Conservation (phyloP, 202 grass and related monocot species). For the Saccharum hybrid region DNA sequence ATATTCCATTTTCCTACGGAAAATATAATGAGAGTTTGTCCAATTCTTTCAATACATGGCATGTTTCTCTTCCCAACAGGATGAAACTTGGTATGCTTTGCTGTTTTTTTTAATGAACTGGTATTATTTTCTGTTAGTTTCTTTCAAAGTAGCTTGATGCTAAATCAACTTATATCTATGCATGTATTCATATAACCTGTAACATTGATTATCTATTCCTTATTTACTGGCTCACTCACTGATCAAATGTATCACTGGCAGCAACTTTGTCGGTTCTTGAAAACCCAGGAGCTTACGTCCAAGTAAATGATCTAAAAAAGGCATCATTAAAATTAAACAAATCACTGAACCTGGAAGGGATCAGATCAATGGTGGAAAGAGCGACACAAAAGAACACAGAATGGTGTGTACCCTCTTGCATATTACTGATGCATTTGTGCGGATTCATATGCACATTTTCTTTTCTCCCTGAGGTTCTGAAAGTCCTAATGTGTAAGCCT, state of each 20-base stretch:
- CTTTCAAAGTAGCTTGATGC: not conserved
- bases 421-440: slow-evolving; percentile 22
- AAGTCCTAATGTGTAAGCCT: slow-evolving; percentile 22
- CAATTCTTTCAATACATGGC: not conserved
- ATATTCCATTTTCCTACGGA: not conserved
- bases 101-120: not conserved
- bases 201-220: not conserved
- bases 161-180: not conserved
- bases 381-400: slow-evolving; percentile 63
- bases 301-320: slow-evolving; percentile 57
- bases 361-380: slow-evolving; percentile 71
- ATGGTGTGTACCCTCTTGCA: slow-evolving; percentile 48
- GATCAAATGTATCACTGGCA: slow-evolving; percentile 20
- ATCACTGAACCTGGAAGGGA: slow-evolving; percentile 63
- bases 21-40: not conserved
- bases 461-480: slow-evolving; percentile 4
- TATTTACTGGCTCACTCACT: slow-evolving; percentile 13
- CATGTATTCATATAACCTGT: not conserved
- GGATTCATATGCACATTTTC: not conserved
- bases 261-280: slow-evolving; percentile 66
- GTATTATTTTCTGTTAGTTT: not conserved
- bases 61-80: not conserved
- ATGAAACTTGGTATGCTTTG: not conserved
- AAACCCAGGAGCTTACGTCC: slow-evolving; percentile 44
- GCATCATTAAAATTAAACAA: slow-evolving; percentile 68